Evolutionary conservation across 148 eudicot species (phyloP).

Genomic region (Rhododendron simsii): DNA sequence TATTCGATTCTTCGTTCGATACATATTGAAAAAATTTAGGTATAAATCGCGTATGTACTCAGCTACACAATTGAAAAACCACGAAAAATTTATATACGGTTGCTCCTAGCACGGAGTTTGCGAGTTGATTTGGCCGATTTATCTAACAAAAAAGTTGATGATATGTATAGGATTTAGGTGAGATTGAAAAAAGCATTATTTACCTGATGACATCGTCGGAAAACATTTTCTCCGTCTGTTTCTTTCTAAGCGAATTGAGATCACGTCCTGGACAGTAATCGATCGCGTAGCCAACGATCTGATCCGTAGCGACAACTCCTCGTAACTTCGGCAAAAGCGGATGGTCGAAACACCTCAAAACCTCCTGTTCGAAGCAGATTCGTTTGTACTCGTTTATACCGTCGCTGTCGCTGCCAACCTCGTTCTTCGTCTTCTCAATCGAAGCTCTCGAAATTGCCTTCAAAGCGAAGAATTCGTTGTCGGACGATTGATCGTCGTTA

Average conservation of each 20-base stretch:
- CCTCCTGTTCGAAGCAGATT: constrained; percentile 58
- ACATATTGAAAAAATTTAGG: neutral
- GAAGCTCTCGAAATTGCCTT: constrained; percentile 42
- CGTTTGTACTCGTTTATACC: constrained; percentile 28
- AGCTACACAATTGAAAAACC: no score
- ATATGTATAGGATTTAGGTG: neutral
- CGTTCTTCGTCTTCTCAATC: constrained; percentile 29
- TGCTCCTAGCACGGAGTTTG: neutral
- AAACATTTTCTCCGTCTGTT: constrained; percentile 84
- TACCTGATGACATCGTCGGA: constrained; percentile 86
- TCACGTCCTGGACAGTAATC: constrained; percentile 90
- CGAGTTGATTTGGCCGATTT: neutral
- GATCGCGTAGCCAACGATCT: constrained; percentile 69
- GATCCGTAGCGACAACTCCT: constrained; percentile 54
- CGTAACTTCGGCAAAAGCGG: constrained; percentile 75
- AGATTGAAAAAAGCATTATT: neutral
- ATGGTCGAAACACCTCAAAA: constrained; percentile 44
- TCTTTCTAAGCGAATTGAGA: constrained; percentile 54
- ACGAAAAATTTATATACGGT: no score
- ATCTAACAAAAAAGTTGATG: neutral
- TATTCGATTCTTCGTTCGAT: no score
- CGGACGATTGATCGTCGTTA: neutral
- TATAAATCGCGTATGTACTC: neutral
- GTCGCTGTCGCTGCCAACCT: neutral
- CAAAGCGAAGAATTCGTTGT: constrained; percentile 38